These are phyloP conservation scores for Fusarium sp. DNA, from an alignment of 2,329 filamentous ascomycete genomes.

Conservation along the genomic window DNA sequence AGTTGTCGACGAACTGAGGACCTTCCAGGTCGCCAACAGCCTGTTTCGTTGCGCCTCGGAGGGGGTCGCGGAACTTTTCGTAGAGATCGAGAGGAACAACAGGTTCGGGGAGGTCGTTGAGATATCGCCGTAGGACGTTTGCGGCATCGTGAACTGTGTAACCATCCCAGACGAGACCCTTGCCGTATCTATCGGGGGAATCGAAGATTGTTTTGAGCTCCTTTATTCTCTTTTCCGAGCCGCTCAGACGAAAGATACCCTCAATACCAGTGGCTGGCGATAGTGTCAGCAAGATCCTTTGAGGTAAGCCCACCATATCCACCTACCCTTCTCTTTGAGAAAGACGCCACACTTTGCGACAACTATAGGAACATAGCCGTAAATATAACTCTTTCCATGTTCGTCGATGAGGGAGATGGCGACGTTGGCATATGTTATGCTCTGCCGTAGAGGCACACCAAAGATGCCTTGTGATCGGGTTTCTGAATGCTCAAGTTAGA, in stretches of 20 bases:
- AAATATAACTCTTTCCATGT: constrained; percentile 94
- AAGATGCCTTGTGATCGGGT: constrained; percentile 81
- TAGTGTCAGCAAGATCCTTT: constrained; percentile 37
- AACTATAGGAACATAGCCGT: constrained; percentile 97
- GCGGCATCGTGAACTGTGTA: constrained; percentile 99
- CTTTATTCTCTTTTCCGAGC: constrained; percentile 98
- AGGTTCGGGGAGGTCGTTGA: constrained; percentile 95
- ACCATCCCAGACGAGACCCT: constrained; percentile 95
- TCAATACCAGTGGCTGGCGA: constrained; percentile 87
- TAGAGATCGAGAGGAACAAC: constrained; percentile 96
- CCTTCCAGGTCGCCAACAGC: constrained; percentile 77
- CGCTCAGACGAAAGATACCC: constrained; percentile 95
- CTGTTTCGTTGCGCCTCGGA: constrained; percentile 78
- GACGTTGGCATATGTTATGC: constrained; percentile 97
- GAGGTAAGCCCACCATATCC: background rate
- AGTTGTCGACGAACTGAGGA: constrained; percentile 75
- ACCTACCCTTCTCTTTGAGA: constrained; percentile 94
- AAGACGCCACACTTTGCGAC: constrained; percentile 98
- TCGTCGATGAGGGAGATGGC: constrained; percentile 96
- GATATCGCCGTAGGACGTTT: constrained; percentile 93
- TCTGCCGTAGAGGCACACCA: constrained; percentile 90
- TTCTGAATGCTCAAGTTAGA: constrained; percentile 52
- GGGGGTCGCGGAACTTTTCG: constrained; percentile 86
- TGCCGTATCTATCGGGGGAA: constrained; percentile 94
- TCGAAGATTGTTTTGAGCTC: constrained; percentile 93